phyloP scores from a whole-genome alignment of 345 rosid species.

The Linum usitatissimum region DNA sequence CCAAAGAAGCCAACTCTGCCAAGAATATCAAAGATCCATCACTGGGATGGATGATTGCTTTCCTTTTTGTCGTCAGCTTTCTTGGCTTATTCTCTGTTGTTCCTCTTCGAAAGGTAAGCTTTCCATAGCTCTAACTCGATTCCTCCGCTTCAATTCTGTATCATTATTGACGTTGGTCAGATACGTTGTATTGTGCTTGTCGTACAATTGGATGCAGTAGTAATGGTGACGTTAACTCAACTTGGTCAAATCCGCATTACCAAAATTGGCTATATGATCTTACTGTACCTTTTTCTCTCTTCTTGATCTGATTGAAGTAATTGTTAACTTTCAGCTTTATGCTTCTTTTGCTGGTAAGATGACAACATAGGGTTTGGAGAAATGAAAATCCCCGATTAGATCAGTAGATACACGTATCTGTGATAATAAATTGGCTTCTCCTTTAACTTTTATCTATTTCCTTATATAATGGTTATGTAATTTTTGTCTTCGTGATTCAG shows the following conservation, averaged over 20 bases:
- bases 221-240: not conserved
- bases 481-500: conserved; percentile 6
- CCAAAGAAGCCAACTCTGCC: conserved; percentile 1
- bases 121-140: not conserved
- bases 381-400: not conserved
- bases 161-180: not conserved
- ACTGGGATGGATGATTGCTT: conserved; percentile 25
- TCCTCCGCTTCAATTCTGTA: not conserved
- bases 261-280: not conserved
- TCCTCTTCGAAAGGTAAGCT: conserved; percentile 23
- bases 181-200: not conserved
- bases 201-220: not conserved
- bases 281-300: too few relatives aligned
- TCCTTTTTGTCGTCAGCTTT: conserved; percentile 25
- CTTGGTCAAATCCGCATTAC: not conserved
- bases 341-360: too few relatives aligned
- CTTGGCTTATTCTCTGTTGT: conserved; percentile 27
- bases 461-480: not conserved
- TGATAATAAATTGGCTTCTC: not conserved
- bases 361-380: not conserved
- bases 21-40: conserved; percentile 16
- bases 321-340: too few relatives aligned
- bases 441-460: not conserved
- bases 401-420: not conserved
- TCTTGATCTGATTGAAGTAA: too few relatives aligned